Evolutionary conservation across 352 stramenopile species (phyloP), one percentile per base, ranked within the genome.

Genomic region (Phytophthora cryptogea): DNA sequence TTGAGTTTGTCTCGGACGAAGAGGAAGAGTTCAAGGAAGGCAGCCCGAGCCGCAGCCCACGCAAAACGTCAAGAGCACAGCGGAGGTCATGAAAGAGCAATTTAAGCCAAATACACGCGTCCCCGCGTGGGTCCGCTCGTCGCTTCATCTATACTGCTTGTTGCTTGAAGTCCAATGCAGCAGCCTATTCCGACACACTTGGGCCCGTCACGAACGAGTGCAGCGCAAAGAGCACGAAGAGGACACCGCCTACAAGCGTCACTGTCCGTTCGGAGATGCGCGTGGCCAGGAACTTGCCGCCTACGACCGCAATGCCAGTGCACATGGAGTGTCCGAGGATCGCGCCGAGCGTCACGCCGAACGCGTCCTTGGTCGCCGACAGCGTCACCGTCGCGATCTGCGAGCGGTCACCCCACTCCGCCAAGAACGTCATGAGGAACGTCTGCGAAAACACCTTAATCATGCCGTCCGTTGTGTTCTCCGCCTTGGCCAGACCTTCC

Each of bases 301-400:
- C 97, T 9, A 99, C 65, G 27, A 99, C 96, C 1, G 97, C 97
- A 58, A 99, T 89, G 26, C 96, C 95, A 59, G 97, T 99, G 86
- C 97, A 99, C 76, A 99, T 94, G 26, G 92, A 96, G 80, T 99
- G 97, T 42, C 97, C 97, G 32, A 99, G 67, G 44, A 98, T 96
- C 20, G 93, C 97, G 37, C 97, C 97, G 33, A 98, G 81, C 31
- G 94, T 99, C 20, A 99, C 97, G 23, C 90, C 93, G 43, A 97
- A 93, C 32, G 89, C 86, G 54, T 98, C 90, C 65, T 99, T 99
- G 35, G 95, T 94, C 2, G 97, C 92, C 26, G 95, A 97, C 47
- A 99, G 74, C 44, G 97, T 98, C 69, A 99, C 98, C 3, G 97
- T 99, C 35, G 97, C 97, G 71, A 99, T 99, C 71, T 99, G 96